A percentile compares a stretch with the other conserved stretches of the same genome.
Conservation (phyloP, 2,329 filamentous ascomycete species). For the Fusarium brevicatenulatum region DNA sequence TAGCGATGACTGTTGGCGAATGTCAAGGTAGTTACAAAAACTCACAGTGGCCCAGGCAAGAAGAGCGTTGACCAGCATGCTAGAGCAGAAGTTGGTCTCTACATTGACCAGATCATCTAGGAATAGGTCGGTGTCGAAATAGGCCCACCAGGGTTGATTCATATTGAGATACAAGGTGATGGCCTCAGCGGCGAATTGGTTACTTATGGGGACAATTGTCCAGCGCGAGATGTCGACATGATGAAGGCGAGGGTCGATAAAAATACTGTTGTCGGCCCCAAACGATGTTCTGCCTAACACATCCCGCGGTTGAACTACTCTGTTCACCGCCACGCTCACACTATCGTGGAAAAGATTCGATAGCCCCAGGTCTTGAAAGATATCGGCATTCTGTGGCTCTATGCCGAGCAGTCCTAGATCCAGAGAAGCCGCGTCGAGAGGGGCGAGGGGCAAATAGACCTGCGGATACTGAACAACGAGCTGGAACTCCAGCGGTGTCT, state of each 20-base stretch:
- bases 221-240: accelerated
- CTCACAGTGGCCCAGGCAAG: not conserved
- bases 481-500: not conserved
- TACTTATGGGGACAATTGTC: accelerated
- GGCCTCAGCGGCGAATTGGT: not conserved
- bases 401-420: too few species aligned
- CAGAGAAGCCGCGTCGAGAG: not conserved
- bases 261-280: accelerated
- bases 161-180: not conserved
- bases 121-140: accelerated
- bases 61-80: not conserved
- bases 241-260: not conserved
- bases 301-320: not conserved
- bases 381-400: too few species aligned
- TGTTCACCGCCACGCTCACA: too few species aligned
- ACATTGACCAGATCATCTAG: not conserved
- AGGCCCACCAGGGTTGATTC: not conserved
- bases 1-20: not conserved
- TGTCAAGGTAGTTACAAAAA: accelerated
- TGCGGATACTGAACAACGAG: not conserved
- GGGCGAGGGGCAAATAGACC: accelerated
- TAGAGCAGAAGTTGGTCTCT: not conserved
- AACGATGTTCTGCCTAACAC: not conserved
- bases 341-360: not conserved
- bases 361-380: not conserved